A percentile compares a stretch with the other conserved stretches of the same genome.
These are phyloP conservation scores for Gossypium sturtianum DNA, from an alignment of 345 rosid species.

Conservation along the genomic window DNA sequence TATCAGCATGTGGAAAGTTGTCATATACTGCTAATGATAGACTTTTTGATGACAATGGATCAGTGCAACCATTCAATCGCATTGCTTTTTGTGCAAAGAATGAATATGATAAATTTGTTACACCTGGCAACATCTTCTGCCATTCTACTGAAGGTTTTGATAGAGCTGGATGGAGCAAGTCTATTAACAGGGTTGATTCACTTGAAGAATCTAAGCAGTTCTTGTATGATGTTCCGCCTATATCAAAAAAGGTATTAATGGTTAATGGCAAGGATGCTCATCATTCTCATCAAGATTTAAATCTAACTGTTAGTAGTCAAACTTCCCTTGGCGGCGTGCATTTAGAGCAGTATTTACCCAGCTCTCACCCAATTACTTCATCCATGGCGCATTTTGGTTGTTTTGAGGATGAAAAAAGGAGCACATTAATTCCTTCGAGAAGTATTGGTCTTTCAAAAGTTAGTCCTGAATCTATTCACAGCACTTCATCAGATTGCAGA, in stretches of 20 bases:
- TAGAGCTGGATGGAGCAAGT: slow-evolving; percentile 12
- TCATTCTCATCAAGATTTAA: slow-evolving; percentile 23
- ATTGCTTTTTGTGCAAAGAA: slow-evolving; percentile 16
- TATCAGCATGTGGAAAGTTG: slow-evolving; percentile 25
- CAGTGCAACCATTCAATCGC: slow-evolving; percentile 20
- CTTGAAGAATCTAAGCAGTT: slow-evolving; percentile 28
- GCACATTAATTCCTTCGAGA: slow-evolving; percentile 27
- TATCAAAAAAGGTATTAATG: slow-evolving; percentile 15
- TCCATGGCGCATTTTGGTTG: slow-evolving; percentile 24
- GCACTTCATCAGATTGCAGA: slow-evolving; percentile 50
- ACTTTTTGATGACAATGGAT: slow-evolving; percentile 18
- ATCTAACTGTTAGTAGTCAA: slow-evolving; percentile 21
- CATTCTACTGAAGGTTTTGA: slow-evolving; percentile 26
- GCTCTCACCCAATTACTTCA: slow-evolving; percentile 26
- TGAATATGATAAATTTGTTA: slow-evolving; percentile 24
- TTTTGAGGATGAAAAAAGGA: slow-evolving; percentile 29
- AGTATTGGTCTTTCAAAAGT: slow-evolving; percentile 37
- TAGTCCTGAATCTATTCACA: slow-evolving; percentile 66
- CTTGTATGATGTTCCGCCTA: slow-evolving; percentile 19
- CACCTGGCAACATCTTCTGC: slow-evolving; percentile 22
- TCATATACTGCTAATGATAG: slow-evolving; percentile 26
- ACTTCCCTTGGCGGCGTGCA: slow-evolving; percentile 13
- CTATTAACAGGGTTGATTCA: slow-evolving; percentile 20
- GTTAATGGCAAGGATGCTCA: slow-evolving; percentile 24
- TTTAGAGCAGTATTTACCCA: slow-evolving; percentile 27